phyloP scores from a whole-genome alignment of 148 eudicot species.

The Spergularia marina region DNA sequence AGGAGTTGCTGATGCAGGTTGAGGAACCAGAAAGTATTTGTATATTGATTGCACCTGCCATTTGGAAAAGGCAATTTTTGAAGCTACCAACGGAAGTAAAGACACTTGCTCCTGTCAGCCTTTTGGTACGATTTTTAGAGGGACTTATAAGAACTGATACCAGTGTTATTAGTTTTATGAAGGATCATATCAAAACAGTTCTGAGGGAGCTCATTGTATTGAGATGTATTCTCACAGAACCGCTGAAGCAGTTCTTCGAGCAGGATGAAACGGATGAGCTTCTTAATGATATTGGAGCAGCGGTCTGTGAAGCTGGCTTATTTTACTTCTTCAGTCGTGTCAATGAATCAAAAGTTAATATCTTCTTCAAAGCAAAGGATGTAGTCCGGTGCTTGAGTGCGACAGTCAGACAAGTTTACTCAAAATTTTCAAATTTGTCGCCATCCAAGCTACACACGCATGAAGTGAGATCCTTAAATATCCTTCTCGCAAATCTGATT shows the following conservation, averaged over 20 bases:
- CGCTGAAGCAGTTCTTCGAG: neutral
- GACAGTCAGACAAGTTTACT: neutral
- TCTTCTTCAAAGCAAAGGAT: neutral
- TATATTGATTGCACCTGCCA: neutral
- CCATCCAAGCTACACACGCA: neutral
- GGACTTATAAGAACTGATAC: neutral
- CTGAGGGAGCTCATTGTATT: neutral
- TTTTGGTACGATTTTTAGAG: neutral
- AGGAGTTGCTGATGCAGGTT: neutral
- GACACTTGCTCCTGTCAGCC: neutral
- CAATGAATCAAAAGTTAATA: neutral
- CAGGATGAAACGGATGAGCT: neutral
- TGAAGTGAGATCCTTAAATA: neutral
- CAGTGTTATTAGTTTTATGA: neutral
- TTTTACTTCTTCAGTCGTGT: neutral
- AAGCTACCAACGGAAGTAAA: neutral
- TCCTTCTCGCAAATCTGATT: neutral
- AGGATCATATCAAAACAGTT: neutral
- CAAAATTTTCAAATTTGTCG: neutral
- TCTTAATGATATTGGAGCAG: neutral
- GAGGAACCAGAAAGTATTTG: neutral
- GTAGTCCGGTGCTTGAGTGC: neutral
- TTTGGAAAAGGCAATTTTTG: neutral
- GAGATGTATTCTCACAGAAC: neutral
- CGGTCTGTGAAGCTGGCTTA: neutral